phyloP scores from a whole-genome alignment of 306 rosid species.

The Cucumis cinereus region DNA sequence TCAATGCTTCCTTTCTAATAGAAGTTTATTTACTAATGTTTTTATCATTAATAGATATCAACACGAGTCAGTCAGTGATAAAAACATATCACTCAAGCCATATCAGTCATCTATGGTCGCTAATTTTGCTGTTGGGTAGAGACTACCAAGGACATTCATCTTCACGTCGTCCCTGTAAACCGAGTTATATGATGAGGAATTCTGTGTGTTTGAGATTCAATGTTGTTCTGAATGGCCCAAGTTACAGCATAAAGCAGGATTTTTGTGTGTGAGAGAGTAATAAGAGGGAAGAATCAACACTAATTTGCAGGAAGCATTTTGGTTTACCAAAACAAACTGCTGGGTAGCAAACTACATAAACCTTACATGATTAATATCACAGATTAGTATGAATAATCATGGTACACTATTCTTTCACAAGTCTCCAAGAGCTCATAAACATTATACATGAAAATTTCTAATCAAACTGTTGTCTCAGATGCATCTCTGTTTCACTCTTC shows the following conservation, averaged over 20 bases:
- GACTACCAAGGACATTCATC: background rate
- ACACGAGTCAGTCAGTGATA: too few species aligned
- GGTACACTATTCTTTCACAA: background rate
- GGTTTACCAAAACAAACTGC: constrained; percentile 2
- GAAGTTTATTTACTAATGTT: too few species aligned
- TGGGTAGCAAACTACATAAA: background rate
- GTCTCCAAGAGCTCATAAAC: background rate
- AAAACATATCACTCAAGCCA: too few species aligned
- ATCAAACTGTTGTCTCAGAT: constrained; percentile 83
- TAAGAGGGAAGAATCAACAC: background rate
- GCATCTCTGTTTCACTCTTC: constrained; percentile 99
- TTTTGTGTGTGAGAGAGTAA: background rate
- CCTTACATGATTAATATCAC: background rate
- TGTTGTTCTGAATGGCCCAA: background rate
- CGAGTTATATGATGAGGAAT: background rate
- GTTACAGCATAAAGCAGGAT: background rate
- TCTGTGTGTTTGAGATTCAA: background rate
- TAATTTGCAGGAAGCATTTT: background rate
- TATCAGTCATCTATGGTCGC: too few species aligned
- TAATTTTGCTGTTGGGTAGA: background rate
- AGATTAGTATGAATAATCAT: background rate
- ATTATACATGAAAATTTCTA: constrained; percentile 9
- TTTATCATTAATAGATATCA: too few species aligned
- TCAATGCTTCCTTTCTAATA: too few species aligned
- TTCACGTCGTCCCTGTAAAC: background rate